Evolutionary conservation across 495 filamentous ascomycete genomes (phyloP).

Genomic region (Penicillium paradoxum): DNA sequence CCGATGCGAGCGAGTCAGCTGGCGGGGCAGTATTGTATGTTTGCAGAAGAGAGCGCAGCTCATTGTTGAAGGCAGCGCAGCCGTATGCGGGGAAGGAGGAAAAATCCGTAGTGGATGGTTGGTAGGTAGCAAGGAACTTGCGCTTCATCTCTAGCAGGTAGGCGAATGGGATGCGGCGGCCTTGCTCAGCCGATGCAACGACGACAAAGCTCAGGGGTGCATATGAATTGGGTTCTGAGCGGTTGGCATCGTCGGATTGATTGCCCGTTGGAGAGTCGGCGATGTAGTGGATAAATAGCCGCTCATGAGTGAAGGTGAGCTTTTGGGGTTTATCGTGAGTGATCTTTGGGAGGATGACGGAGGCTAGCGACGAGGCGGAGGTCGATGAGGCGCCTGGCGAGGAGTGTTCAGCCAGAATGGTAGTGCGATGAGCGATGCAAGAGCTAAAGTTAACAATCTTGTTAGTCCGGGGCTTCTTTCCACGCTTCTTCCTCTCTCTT

Average conservation of each 20-base stretch:
- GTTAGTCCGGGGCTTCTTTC: background rate
- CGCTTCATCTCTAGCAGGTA: slow-evolving; percentile 89
- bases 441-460: slow-evolving; percentile 48
- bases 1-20: slow-evolving; percentile 79
- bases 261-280: slow-evolving; percentile 71
- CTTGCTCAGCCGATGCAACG: slow-evolving; percentile 68
- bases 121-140: slow-evolving; percentile 73
- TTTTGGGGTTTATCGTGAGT: slow-evolving; percentile 73
- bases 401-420: slow-evolving; percentile 89
- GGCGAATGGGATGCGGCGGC: slow-evolving; percentile 85
- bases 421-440: slow-evolving; percentile 85
- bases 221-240: slow-evolving; percentile 47
- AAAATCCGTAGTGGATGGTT: slow-evolving; percentile 67
- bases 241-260: slow-evolving; percentile 27
- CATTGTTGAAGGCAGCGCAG: slow-evolving; percentile 75
- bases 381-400: slow-evolving; percentile 63
- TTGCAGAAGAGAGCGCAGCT: slow-evolving; percentile 72
- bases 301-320: slow-evolving; percentile 87
- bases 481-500: too few species aligned
- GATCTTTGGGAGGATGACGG: slow-evolving; percentile 95
- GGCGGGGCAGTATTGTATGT: slow-evolving; percentile 77
- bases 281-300: slow-evolving; percentile 94
- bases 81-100: slow-evolving; percentile 80
- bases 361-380: slow-evolving; percentile 77
- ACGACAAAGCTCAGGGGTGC: slow-evolving; percentile 83